Evolutionary conservation across 1,139 yeast species (phyloP).

Genomic region (Spencermartinsiella ligniputridi): DNA sequence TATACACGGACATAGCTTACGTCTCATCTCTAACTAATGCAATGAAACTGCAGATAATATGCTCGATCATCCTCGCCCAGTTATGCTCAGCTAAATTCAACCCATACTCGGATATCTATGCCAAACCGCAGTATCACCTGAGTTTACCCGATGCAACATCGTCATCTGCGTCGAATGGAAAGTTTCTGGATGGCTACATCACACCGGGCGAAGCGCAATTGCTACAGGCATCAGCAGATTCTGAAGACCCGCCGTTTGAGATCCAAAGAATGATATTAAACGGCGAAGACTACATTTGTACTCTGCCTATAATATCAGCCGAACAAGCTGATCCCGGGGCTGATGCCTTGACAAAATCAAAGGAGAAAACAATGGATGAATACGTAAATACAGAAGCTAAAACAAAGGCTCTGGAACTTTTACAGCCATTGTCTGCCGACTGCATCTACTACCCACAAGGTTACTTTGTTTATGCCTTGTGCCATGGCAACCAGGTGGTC

Average conservation of each 20-base stretch:
- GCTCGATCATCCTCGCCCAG: no score
- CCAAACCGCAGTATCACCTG: slow-evolving; percentile 16
- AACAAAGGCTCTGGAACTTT: slow-evolving; percentile 27
- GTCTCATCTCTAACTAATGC: no score
- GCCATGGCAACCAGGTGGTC: slow-evolving; percentile 50
- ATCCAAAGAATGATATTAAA: slow-evolving; percentile 2
- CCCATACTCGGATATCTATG: slow-evolving; percentile 18
- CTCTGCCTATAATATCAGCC: slow-evolving; percentile 1
- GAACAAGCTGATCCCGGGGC: neutral
- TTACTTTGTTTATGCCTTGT: slow-evolving; percentile 64
- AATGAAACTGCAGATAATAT: no score
- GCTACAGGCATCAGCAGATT: neutral
- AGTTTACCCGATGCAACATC: neutral
- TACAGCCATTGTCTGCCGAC: slow-evolving; percentile 28
- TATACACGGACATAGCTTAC: no score
- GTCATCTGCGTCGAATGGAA: neutral
- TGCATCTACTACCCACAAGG: slow-evolving; percentile 41
- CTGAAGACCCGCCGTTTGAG: neutral
- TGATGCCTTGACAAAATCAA: neutral
- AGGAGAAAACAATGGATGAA: neutral
- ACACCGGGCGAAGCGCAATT: neutral
- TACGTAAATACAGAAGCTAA: neutral
- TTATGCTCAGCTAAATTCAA: slow-evolving; percentile 12
- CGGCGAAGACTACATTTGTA: slow-evolving; percentile 8
- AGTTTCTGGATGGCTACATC: neutral